These are phyloP conservation scores for Tuber calosporum DNA, from an alignment of 495 filamentous ascomycete species.

Conservation along the genomic window DNA sequence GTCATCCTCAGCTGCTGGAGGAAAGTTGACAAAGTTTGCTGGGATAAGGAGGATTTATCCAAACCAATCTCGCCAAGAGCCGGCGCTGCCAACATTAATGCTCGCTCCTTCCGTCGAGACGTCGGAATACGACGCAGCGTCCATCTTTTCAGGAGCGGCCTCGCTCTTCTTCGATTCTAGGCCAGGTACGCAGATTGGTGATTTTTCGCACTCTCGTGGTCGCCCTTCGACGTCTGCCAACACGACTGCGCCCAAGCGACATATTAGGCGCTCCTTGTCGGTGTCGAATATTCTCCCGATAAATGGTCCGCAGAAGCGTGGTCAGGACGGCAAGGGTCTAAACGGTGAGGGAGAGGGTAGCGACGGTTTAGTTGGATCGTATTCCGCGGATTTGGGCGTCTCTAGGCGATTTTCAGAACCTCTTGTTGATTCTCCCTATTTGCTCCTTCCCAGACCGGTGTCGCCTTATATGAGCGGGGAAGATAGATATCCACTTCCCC, in stretches of 20 bases:
- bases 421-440: conserved; percentile 17
- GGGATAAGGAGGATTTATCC: conserved; percentile 42
- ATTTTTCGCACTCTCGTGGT: conserved; percentile 23
- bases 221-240: conserved; percentile 14
- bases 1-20: conserved; percentile 26
- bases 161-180: conserved; percentile 35
- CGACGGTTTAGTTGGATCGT: conserved; percentile 22
- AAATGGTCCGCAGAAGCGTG: conserved; percentile 9
- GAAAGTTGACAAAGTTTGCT: conserved; percentile 37
- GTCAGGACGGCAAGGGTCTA: conserved; percentile 12
- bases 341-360: conserved; percentile 18
- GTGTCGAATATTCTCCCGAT: conserved; percentile 31
- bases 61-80: conserved; percentile 27
- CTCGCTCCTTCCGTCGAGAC: conserved; percentile 35
- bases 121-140: conserved; percentile 32
- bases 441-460: conserved; percentile 16
- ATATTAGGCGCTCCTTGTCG: conserved; percentile 35
- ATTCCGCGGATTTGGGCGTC: conserved; percentile 27
- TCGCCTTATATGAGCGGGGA: conserved; percentile 16
- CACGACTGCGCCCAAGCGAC: conserved; percentile 21
- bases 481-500: conserved; percentile 18
- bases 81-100: conserved; percentile 36
- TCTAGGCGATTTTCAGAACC: conserved; percentile 29
- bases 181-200: conserved; percentile 34
- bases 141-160: conserved; percentile 33